Conservation (phyloP, 73 alveolate species). For the Paramecium sonneborni region DNA sequence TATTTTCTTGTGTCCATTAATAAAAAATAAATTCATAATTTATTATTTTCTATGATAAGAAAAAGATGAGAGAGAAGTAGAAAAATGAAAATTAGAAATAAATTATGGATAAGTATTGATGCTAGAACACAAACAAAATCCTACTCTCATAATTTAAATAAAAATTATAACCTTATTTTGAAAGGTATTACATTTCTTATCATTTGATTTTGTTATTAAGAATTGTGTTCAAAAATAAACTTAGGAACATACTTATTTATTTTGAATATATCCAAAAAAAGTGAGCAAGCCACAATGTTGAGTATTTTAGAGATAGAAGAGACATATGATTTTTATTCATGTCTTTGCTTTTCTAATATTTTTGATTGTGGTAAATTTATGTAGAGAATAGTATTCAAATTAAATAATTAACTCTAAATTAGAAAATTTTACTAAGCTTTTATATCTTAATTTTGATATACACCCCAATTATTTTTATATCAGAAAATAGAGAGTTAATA, state of each 20-base stretch:
- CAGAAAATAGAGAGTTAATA: neutral
- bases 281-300: neutral
- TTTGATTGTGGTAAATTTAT: neutral
- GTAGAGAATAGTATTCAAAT: neutral
- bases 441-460: no score
- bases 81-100: no score
- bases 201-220: neutral
- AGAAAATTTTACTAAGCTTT: no score
- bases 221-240: neutral
- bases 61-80: no score
- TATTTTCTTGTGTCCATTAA: conserved; percentile 37
- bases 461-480: neutral
- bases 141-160: no score
- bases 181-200: neutral
- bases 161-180: neutral
- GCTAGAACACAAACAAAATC: no score
- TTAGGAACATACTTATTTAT: neutral
- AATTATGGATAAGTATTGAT: no score
- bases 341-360: neutral
- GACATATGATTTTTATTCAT: neutral
- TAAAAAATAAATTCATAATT: neutral
- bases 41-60: no score
- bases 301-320: neutral
- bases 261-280: neutral
- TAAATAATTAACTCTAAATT: neutral